Conservation (phyloP, 2,329 filamentous ascomycete species). For the Cryphonectria nitschkei region DNA sequence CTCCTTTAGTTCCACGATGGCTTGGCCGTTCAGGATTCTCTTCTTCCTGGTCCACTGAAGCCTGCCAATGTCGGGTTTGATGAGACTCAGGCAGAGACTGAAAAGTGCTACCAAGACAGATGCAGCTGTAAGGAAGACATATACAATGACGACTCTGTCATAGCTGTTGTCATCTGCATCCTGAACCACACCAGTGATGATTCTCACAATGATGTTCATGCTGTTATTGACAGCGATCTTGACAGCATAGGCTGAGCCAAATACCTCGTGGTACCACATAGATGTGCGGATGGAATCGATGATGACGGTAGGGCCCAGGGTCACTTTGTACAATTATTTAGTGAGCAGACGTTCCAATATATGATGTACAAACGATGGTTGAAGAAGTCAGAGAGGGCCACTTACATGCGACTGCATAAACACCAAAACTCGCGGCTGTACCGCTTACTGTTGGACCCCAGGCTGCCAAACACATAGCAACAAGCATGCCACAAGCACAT, state of each 20-base stretch:
- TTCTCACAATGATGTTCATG: slow-evolving; percentile 63
- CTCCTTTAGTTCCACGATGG: slow-evolving; percentile 48
- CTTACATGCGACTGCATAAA: slow-evolving; percentile 57
- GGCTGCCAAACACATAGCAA: slow-evolving; percentile 58
- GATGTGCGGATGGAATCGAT: slow-evolving; percentile 64
- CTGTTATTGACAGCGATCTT: slow-evolving; percentile 67
- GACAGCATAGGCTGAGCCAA: slow-evolving; percentile 62
- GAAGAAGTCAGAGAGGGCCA: not conserved
- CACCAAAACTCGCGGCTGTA: slow-evolving; percentile 62
- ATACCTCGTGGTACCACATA: slow-evolving; percentile 63
- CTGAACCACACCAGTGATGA: slow-evolving; percentile 61
- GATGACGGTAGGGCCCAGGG: slow-evolving; percentile 60
- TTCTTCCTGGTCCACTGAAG: slow-evolving; percentile 63
- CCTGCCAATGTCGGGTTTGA: slow-evolving; percentile 46
- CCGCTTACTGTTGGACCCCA: slow-evolving; percentile 54
- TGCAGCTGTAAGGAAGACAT: slow-evolving; percentile 55
- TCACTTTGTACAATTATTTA: slow-evolving; percentile 29
- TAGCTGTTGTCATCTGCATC: slow-evolving; percentile 62
- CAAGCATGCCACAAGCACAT: slow-evolving; percentile 54
- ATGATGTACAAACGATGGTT: too few species aligned
- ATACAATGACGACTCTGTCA: slow-evolving; percentile 57
- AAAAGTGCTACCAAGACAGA: slow-evolving; percentile 50
- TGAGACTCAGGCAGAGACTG: slow-evolving; percentile 43
- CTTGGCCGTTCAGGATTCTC: slow-evolving; percentile 48
- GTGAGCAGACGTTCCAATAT: not conserved